Evolutionary conservation across 768 basidiomycete genomes (phyloP), one percentile per base, ranked within the genome.

Genomic region (Mycena rebaudengoi): DNA sequence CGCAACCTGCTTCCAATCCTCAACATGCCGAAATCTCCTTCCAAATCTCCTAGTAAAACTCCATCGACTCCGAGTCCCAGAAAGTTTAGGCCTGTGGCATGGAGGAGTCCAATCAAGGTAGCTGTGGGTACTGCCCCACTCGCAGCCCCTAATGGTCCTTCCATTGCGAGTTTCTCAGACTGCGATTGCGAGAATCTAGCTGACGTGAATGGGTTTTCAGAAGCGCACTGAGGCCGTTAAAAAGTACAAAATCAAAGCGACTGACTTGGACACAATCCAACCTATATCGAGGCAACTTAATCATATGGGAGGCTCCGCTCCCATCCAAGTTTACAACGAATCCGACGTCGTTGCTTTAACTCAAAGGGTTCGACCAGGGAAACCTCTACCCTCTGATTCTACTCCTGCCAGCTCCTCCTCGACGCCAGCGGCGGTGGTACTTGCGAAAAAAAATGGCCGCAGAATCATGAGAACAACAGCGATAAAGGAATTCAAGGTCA

Each of bases 241-340:
- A 29, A 63, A 63, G 40, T 63, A 63, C 40, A 63, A 56, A 30
- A 14, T 63, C 48, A 63, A 63, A 33, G n/a, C 48, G 16, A 14
- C 62, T 12, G 54, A 63, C 32, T 23, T 63, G n/a, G 62, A 63
- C 46, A 63, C 62, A 20, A 63, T 63, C 14, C 16, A 5, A 14
- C 62, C 62, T 4, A 49, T 62, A 21, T 55, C 53, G 4, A 33
- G 39, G 25, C 54, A 56, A 13, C 54, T 25, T 1, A 63, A 63
- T 33, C 54, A 44, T 41, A 63, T 63, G 62, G 62, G 54, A 28
- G 62, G 53, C 20, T 61, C 60, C n/a, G 20, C 61, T 28, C 53
- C 25, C 10, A 62, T 62, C 8, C 62, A 63, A 51, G 49, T 44
- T 14, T 63, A 63, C 41, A 63, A 63, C n/a, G 62, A 63, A 26